A percentile compares a stretch with the other conserved stretches of the same genome.
These are phyloP conservation scores for Colletotrichum gloeosporioides DNA, from an alignment of 2,329 filamentous ascomycete species.

Conservation along the genomic window DNA sequence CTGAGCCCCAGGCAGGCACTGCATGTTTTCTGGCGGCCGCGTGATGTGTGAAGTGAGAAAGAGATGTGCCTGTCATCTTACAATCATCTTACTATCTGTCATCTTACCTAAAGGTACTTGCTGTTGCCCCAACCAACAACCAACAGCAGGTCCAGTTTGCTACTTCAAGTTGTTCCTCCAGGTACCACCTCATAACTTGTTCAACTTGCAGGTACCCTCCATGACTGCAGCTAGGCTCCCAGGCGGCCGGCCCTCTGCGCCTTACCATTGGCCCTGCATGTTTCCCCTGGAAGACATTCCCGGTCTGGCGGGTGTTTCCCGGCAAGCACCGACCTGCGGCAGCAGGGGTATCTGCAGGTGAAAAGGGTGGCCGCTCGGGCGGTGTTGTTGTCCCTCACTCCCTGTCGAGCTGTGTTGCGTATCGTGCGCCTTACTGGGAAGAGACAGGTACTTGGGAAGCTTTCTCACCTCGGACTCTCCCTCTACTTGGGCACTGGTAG, in stretches of 20 bases:
- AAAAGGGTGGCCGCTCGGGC: background rate
- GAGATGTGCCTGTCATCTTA: background rate
- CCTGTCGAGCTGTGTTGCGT: background rate
- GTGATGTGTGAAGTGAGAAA: background rate
- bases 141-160: background rate
- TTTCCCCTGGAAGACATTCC: background rate
- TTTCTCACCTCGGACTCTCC: background rate
- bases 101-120: background rate
- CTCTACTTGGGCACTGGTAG: background rate
- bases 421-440: background rate
- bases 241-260: background rate
- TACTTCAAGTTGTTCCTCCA: background rate
- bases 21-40: background rate
- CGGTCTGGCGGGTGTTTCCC: constrained; percentile 6
- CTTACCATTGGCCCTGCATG: background rate
- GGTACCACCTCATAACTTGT: background rate
- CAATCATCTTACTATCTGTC: background rate
- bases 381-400: background rate
- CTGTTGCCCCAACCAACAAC: background rate
- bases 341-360: constrained; percentile 15
- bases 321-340: constrained; percentile 5
- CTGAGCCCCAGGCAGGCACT: background rate
- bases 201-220: background rate
- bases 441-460: background rate
- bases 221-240: background rate